Base-by-base conservation (phyloP, 306 rosid species). In the Comarum palustre region DNA sequence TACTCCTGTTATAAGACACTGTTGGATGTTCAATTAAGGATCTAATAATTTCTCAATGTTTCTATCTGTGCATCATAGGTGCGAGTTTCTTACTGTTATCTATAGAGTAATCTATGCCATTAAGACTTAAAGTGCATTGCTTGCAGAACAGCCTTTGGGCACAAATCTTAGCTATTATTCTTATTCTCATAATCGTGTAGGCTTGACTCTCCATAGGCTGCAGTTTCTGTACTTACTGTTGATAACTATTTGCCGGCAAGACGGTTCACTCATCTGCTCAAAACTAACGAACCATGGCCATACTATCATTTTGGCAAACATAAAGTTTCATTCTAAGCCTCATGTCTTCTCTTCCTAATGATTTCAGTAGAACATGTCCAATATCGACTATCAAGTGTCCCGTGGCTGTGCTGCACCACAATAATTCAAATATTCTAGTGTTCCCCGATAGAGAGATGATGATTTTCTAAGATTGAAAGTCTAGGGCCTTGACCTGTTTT, bases 11-110 rank as follows among this genome's bases (percentile, higher is more conserved):
- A 51, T 63, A 25, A 27, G 51, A 63, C 76, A 63, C 76, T 47
- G 73, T 50, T 55, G 47, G 71, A 55, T 68, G 60, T 75, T 41
- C 31, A 63, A 42, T 61, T 78, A 75, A 52, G 25, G 75, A 41
- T 80, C 63, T 69, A 84, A 84, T 62, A 59, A 41, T 27, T 70
- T 59, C 68, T 10, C 50, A 60, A 75, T 80, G 72, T 71, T 72
- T 36, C 29, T 31, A n/a, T 36, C 52, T 66, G 68, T 68, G 31
- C 43, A 71, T 17, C 15, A 45, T 32, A 66, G 70, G 71, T 68
- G 74, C 36, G 48, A 62, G 3, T 73, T 17, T 69, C 34, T 13
- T 76, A 67, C 64, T n/a, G 10, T 9, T 32, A 16, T n/a, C 47
- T 61, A 65, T 8, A 12, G 71, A 76, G 83, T 74, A 64, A 46